Evolutionary conservation across 805 yeast species (phyloP).

Genomic region (Huiozyma sinensis): DNA sequence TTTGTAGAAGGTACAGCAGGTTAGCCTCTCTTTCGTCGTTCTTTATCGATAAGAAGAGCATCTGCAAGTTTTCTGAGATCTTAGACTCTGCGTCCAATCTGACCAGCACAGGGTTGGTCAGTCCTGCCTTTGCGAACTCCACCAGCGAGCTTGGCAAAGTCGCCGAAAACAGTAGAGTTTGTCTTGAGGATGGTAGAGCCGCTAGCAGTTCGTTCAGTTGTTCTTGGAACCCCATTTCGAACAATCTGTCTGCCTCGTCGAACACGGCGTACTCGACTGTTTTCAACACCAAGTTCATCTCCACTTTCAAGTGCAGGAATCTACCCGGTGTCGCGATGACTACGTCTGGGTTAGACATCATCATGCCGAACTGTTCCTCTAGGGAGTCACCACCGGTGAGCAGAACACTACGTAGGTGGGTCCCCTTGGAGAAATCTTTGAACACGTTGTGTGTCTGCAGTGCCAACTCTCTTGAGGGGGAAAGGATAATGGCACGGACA

Average conservation of each 20-base stretch:
- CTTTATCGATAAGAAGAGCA: slow-evolving; percentile 76
- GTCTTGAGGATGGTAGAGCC: slow-evolving; percentile 71
- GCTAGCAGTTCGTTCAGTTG: slow-evolving; percentile 84
- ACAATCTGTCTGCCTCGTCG: slow-evolving; percentile 94
- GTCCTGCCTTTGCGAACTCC: slow-evolving; percentile 95
- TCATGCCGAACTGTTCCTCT: slow-evolving; percentile 87
- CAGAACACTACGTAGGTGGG: slow-evolving; percentile 69
- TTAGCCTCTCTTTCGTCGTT: slow-evolving; percentile 85
- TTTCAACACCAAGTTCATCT: slow-evolving; percentile 79
- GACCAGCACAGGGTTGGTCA: slow-evolving; percentile 83
- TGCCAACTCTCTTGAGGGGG: slow-evolving; percentile 96
- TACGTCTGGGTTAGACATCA: slow-evolving; percentile 92
- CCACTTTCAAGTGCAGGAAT: slow-evolving; percentile 88
- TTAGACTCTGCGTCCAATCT: slow-evolving; percentile 89
- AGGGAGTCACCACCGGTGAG: slow-evolving; percentile 97
- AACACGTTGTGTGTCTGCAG: slow-evolving; percentile 82
- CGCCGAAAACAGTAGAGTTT: slow-evolving; percentile 85
- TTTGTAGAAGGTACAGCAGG: slow-evolving; percentile 63
- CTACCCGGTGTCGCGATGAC: slow-evolving; percentile 97
- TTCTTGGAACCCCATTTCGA: slow-evolving; percentile 93
- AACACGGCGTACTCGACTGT: slow-evolving; percentile 84
- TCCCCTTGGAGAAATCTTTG: slow-evolving; percentile 75
- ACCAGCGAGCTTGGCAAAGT: slow-evolving; percentile 87
- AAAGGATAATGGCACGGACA: slow-evolving; percentile 73
- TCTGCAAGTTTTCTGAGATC: slow-evolving; percentile 80